phyloP scores from a whole-genome alignment of 2,329 filamentous ascomycete genomes.

The Chaetomium sp. region DNA sequence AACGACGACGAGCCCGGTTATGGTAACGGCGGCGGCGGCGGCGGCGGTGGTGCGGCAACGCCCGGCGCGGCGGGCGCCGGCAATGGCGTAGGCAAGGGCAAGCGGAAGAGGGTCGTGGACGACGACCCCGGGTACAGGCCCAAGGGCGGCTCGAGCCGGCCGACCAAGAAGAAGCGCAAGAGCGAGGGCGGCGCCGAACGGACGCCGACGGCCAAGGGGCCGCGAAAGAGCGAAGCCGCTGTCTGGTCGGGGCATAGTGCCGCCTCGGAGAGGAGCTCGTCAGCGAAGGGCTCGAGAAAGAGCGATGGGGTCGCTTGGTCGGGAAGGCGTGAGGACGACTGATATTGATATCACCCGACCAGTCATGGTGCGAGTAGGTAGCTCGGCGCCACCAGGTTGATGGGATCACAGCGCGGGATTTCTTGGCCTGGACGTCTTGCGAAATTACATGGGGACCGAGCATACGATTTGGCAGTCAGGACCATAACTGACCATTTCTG shows the following conservation, averaged over 20 bases:
- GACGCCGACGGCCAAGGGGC: constrained; percentile 40
- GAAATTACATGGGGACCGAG: background rate
- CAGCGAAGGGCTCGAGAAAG: constrained; percentile 19
- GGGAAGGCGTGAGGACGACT: background rate
- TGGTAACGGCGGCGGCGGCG: constrained; percentile 37
- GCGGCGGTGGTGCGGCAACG: constrained; percentile 37
- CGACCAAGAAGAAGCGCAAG: constrained; percentile 57
- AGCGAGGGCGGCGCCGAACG: constrained; percentile 45
- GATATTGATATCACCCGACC: background rate
- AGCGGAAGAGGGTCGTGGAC: constrained; percentile 55
- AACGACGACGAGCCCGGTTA: constrained; percentile 31
- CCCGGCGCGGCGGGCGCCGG: constrained; percentile 35
- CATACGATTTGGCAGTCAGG: background rate
- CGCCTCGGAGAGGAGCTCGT: constrained; percentile 18
- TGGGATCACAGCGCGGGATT: background rate
- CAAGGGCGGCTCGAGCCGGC: constrained; percentile 56
- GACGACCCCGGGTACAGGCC: constrained; percentile 63
- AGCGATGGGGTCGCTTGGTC: background rate
- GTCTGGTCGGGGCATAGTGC: constrained; percentile 1
- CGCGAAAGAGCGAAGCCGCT: constrained; percentile 40
- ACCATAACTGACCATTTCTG: background rate
- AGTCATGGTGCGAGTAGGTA: background rate
- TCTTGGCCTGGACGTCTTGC: background rate
- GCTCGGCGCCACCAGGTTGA: background rate
- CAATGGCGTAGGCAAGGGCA: constrained; percentile 48